Evolutionary conservation across 331 rosid genomes (phyloP).

Genomic region (Acacia concinna): DNA sequence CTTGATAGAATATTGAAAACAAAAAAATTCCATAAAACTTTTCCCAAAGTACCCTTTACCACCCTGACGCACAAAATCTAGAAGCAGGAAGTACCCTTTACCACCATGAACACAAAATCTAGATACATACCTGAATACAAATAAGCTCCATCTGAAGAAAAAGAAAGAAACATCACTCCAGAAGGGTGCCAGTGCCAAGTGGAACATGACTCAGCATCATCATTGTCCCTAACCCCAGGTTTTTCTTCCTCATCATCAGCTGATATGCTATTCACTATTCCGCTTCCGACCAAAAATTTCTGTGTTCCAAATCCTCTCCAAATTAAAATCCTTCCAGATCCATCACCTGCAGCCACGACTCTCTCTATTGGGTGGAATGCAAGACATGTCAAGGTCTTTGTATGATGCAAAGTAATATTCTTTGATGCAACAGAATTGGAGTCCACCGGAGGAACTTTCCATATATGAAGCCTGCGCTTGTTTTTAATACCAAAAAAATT

Average conservation of each 20-base stretch:
- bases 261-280: conserved; percentile 31
- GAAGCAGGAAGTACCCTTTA: background rate
- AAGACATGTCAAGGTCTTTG: conserved; percentile 57
- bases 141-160: conserved; percentile 85
- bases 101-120: background rate
- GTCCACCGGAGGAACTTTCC: conserved; percentile 64
- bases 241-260: conserved; percentile 46
- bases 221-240: conserved; percentile 78
- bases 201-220: conserved; percentile 83
- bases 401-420: conserved; percentile 79
- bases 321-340: conserved; percentile 77
- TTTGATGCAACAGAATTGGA: conserved; percentile 42
- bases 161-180: conserved; percentile 62
- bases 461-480: conserved; percentile 70
- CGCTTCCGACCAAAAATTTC: conserved; percentile 39
- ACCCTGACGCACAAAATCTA: background rate
- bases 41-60: background rate
- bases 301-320: conserved; percentile 77
- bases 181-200: conserved; percentile 94
- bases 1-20: background rate
- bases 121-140: conserved; percentile 71
- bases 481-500: conserved; percentile 65
- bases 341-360: conserved; percentile 90
- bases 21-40: background rate
- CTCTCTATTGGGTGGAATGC: conserved; percentile 83